These are phyloP conservation scores for Aureobasidium vineae DNA, from an alignment of 2,329 filamentous ascomycete genomes.

Conservation along the genomic window DNA sequence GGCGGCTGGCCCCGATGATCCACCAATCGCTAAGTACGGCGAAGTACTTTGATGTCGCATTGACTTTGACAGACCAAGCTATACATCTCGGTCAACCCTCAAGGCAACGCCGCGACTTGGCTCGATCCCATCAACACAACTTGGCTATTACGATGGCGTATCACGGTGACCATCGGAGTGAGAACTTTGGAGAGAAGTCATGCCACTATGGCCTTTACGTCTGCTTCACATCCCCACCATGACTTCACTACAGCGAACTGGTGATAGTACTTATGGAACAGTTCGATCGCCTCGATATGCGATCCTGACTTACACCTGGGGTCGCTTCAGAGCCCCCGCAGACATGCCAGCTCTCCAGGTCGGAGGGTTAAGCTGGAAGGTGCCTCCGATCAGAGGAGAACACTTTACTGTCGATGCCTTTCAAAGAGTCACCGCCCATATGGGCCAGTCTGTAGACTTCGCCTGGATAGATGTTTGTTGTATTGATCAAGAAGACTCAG, in stretches of 20 bases:
- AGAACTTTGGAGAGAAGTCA: neutral
- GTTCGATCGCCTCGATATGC: neutral
- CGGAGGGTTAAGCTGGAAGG: neutral
- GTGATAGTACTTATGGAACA: neutral
- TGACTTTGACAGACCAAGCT: neutral
- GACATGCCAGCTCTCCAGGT: neutral
- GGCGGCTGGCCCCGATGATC: neutral
- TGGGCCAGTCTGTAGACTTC: neutral
- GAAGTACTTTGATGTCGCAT: neutral
- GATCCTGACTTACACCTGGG: constrained; percentile 2
- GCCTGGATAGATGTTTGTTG: constrained; percentile 1
- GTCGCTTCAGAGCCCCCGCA: neutral
- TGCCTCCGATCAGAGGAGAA: neutral
- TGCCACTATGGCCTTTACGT: neutral
- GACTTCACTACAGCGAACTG: neutral
- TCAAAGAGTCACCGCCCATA: neutral
- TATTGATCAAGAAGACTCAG: neutral
- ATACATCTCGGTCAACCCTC: neutral
- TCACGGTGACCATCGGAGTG: neutral
- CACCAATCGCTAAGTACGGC: neutral
- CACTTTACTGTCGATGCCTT: neutral
- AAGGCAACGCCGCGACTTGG: neutral
- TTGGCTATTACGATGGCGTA: neutral
- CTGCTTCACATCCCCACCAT: constrained; percentile 7
- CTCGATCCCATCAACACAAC: too few relatives aligned